Conservation (phyloP, 2,329 filamentous ascomycete species). For the Xylariaceae sp. region DNA sequence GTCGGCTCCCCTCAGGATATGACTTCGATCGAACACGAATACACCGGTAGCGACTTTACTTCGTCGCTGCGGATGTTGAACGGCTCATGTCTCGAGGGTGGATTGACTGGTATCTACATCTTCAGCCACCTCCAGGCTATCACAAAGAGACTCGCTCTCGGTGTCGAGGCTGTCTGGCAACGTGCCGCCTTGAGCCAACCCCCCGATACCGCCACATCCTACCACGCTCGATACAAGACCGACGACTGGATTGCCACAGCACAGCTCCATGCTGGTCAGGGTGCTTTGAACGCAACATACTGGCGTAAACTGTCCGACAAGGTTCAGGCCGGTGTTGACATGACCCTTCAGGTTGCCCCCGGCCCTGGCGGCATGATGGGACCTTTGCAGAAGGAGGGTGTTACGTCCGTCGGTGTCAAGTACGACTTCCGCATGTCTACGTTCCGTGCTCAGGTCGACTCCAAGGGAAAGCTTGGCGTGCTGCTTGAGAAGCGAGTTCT, state of each 20-base stretch:
- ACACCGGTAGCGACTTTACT: constrained; percentile 87
- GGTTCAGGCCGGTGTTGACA: constrained; percentile 92
- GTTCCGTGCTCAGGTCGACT: constrained; percentile 94
- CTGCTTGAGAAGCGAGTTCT: constrained; percentile 94
- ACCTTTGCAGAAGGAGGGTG: constrained; percentile 70
- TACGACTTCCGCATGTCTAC: constrained; percentile 96
- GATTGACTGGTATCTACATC: constrained; percentile 90
- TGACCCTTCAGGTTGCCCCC: constrained; percentile 77
- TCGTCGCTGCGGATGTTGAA: constrained; percentile 91
- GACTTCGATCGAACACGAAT: constrained; percentile 92
- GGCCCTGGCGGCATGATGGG: constrained; percentile 65
- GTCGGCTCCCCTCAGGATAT: constrained; percentile 72
- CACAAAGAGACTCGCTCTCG: constrained; percentile 79
- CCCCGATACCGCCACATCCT: constrained; percentile 86
- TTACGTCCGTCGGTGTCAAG: constrained; percentile 89
- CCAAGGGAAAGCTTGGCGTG: constrained; percentile 86
- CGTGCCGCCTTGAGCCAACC: constrained; percentile 75
- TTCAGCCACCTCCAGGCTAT: constrained; percentile 93
- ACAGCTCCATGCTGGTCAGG: constrained; percentile 83
- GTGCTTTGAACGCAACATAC: constrained; percentile 84
- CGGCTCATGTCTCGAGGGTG: constrained; percentile 88
- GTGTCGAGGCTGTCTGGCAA: constrained; percentile 89
- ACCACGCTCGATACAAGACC: constrained; percentile 86
- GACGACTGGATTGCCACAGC: constrained; percentile 89
- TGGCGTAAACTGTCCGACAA: constrained; percentile 91